Evolutionary conservation across 1,139 yeast species (phyloP), one percentile per base, ranked within the genome.

Genomic region (Pneumocystis wakefieldiae): DNA sequence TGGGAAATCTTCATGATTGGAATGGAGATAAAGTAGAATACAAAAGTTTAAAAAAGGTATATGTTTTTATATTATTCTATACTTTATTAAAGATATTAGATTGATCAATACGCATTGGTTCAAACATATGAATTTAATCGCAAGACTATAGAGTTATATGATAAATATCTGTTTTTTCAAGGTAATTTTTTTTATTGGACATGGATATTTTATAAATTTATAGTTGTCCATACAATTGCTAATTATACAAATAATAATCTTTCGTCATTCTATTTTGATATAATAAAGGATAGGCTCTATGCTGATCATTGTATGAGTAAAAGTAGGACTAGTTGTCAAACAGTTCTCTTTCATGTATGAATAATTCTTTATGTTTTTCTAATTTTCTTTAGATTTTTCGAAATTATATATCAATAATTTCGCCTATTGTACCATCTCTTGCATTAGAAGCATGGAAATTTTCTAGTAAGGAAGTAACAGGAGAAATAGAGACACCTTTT

Each of bases 391-490:
- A 85, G 67, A 76, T 88, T 15, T 75, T 90, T 42, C 78, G 77
- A 60, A 79, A 84, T 0, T 87, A 90, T 69, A 73, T 84, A 32
- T 81, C 87, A 0, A 73, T 88, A 2, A 73, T 91, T 66, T 80
- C 92, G 0, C 98, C 98, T 0, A 81, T 94, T 0, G 76, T 87
- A 55, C 99, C 99, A 0, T 72, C 87, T 6, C 76, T 90, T 65
- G 81, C 91, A 0, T 97, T 92, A 72, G 97, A 94, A 71, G 91
- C 83, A 0, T 90, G 97, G 96, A 80, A 81, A 41, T 78, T 78
- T 65, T 71, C 82, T 15, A 79, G 81, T 1, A 68, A 68, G 0
- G 68, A 71, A 57, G 70, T 81, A 17, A 76, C 75, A 0, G 71
- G 71, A 19, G 66, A 63, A 35, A 28, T 39, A 12, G 59, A 59